Base-by-base conservation (phyloP, 106 monocot species). In the Triglochin maritima region DNA sequence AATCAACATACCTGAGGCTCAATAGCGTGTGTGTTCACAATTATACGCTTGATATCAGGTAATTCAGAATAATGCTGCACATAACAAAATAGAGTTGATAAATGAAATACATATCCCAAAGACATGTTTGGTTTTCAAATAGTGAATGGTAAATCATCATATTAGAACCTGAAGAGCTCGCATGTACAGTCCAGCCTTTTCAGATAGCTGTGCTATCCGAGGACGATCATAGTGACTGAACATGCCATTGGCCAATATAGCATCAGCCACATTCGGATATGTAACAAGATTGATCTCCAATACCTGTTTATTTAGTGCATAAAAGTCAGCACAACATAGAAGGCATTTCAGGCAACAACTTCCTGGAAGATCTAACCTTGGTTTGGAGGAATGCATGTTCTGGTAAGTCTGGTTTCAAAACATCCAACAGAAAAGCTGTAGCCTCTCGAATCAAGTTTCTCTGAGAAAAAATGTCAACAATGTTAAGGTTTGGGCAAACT, bases 181-280 rank as follows among this genome's bases (percentile, higher is more conserved):
- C 71, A 88, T 71, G 71, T 80, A 96, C 45, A 96, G 77, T 53
- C 96, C 96, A 74, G 96, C 96, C 69, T 96, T 96, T 78, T 96
- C 91, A 79, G 88, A 96, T 46, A 96, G 76, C 73, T 96, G 96
- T 61, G 88, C 96, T 64, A 96, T 88, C 14, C 96, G 75, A 66
- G 96, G 96, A 66, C 96, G 91, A 62, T 96, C 96, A 77, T 96
- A 96, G 68, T 96, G 96, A 72, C 80, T 88, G 59, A 96, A 96
- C 96, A 96, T 96, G 61, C 96, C 96, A 86, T 98, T 98, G 45
- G 96, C 96, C 73, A 98, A 88, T 65, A 98, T 98, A 61, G 96
- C 91, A 88, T 98, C 96, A 29, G 91, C 96, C 64, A 98, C 96
- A 86, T 98, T 98, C 58, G 96, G 96, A 73, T 86, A 98, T 49